Base-by-base conservation (phyloP, 345 rosid species). In the Syzygium oleosum region DNA sequence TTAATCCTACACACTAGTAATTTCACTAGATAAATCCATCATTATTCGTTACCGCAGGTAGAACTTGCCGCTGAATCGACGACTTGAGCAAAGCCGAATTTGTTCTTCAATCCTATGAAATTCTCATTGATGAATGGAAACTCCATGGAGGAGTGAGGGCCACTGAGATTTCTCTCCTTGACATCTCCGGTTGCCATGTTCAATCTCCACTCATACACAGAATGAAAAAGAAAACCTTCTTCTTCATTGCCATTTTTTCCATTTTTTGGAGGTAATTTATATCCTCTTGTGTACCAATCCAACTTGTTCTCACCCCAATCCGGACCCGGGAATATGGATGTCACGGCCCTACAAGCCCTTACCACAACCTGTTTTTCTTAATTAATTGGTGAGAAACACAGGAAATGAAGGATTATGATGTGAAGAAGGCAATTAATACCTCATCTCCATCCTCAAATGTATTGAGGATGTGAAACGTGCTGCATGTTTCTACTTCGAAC, bases 371-470 rank as follows among this genome's bases (percentile, higher is more conserved):
- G 89, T 7, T 41, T 34, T 77, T 29, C 11, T 14, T 31, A 65
- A 15, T 29, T 19, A 53, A 29, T 29, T 1, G 3, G 78, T 65
- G 22, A 65, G 41, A 29, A 63, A 4, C 15, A 29, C 21, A 65
- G 78, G 41, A 65, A 65, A 15, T 31, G 78, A 31, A 15, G 78
- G 78, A 65, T 65, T 31, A 65, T 65, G 11, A 65, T 31, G 17
- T 61, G 34, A 61, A 51, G 55, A 52, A 65, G 78, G 22, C 78
- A 65, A 15, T 29, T 65, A 4, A 85, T 84, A 93, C 96, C 93
- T 93, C 92, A 16, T 93, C 88, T 3, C 85, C 88, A 12, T 92
- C 94, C 85, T 94, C 94, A 51, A 92, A 92, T 63, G 93, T 90
- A 56, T 92, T 93, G 41, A 93, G 59, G 53, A 94, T 84, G 85